Evolutionary conservation across 345 rosid genomes (phyloP), one percentile per base, ranked within the genome.

Genomic region (Eucalyptus pauciflora): DNA sequence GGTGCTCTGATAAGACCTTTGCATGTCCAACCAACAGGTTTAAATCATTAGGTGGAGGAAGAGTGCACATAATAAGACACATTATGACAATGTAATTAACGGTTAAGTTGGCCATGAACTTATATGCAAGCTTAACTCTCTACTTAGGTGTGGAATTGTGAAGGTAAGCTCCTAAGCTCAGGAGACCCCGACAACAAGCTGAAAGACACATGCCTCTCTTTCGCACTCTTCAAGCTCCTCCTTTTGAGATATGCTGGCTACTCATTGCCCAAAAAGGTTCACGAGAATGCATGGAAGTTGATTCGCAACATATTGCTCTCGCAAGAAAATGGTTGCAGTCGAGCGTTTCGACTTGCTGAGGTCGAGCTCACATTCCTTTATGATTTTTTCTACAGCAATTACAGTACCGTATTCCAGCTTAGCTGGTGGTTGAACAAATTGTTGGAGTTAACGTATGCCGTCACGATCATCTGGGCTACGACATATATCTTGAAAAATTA

Each of bases 1-100:
- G 12, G 4, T 27, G 8, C 31, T 27, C 0, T 3, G 8, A 6
- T 27, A 0, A 6, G 14, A 58, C 1, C 2, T 10, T 25, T 2
- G 1, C 20, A 54, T 54, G 60, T 20, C 2, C 4, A 1, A 52
- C 22, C 8, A 52, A 52, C 18, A 52, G 4, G 10, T 8, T 52
- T 52, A 18, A 52, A 54, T 25, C 1, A 54, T 8, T 54, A 54
- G 27, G 2, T 8, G 10, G 4, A 8, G 5, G 5, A 52, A 52
- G 9, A 1, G 0, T 17, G 4, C 50, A 49, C 1, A 49, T 49
- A 0, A 49, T 49, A 49, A 49, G 1, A 0, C 8, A 52, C 56
- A 52, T 18, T 56, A 5, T 56, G 24, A 5, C 13, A 14, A 24
- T 1, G 3, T 58, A 58, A 12, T 3, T 13, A 6, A 62, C 7